Base-by-base conservation (phyloP, 495 filamentous ascomycete genomes). In the Hyaloscypha hepaticicola region DNA sequence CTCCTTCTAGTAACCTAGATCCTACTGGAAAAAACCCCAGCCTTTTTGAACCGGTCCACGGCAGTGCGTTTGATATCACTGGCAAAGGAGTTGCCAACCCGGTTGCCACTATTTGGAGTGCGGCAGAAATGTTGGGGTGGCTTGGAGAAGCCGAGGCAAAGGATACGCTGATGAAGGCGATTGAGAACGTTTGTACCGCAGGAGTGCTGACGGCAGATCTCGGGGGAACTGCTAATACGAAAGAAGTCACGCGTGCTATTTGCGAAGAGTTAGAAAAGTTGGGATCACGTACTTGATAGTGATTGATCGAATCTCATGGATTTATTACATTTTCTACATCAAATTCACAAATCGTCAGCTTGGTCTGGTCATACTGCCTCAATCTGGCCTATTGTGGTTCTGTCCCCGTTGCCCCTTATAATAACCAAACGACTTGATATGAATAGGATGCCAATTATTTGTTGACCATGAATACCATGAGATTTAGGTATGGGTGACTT, bases 11-110 rank as follows among this genome's bases (percentile, higher is more conserved):
- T 28, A 85, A 91, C 45, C 90, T 92, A 8, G 92, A 93, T 77
- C 75, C 77, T 1, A 72, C 79, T 9, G 78, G 82, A 63, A 80
- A 76, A 64, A 81, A 85, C 67, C 86, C 85, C 48, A 83, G 90
- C 71, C 89, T 96, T 68, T 96, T 95, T 73, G 92, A 96, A 79
- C 92, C 91, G 22, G 92, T 95, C 52, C 92, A 95, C 74, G 91
- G 90, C 0, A 78, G 74, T 55, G 81, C 80, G 1, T 88, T 87
- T 16, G 88, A 90, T 68, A 90, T 92, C 61, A 85, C 86, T 3
- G 88, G 88, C 0, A 87, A 87, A 73, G 88, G 87, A 0, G 77
- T 90, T 45, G 88, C 88, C 14, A 91, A 92, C 72, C 88, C 88
- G 0, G 80, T 91, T 0, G 88, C 81, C 12, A 87, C 87, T 0